Base-by-base conservation (phyloP, 345 rosid species). In the Citrus unshiu region DNA sequence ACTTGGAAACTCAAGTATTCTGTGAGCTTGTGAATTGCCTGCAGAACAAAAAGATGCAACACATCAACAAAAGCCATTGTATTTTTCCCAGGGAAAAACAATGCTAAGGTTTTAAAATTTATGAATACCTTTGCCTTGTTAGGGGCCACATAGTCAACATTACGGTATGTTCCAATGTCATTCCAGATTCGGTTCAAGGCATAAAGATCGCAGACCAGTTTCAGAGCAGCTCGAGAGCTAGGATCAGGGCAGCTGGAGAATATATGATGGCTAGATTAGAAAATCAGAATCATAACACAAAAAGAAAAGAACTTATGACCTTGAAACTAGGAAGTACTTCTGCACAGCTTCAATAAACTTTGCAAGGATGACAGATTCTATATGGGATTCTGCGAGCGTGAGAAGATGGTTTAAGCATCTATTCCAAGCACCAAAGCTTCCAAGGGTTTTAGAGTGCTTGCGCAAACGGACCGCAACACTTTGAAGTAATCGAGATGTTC, bases 391-490 rank as follows among this genome's bases (percentile, higher is more conserved):
- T 83, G 98, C 97, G 16, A 97, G 98, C 13, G 93, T 94, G 70
- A 97, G 90, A 68, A 97, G 97, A 90, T 97, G 98, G 88, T 97
- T 97, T 84, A 97, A 90, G 90, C 98, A 97, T 83, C 99, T 84
- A 81, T 96, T 96, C 99, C 99, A 96, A 37, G 99, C 98, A 74
- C 98, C 98, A 77, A 97, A 96, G 63, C 83, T 71, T n/a, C 99
- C 99, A 13, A 94, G 95, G 65, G 87, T 89, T 84, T 90, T 88
- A 14, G 87, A 51, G 83, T 97, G 99, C 87, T 94, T 97, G 37
- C 84, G 89, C 60, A 97, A 92, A 81, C 98, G 86, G 69, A 87
- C 84, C 10, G 92, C 95, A 56, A 89, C 98, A 78, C 93, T 97
- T 81, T 94, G 99, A 71, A 94, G 95, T 71, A 97, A 84, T 78